These are phyloP conservation scores for Aurantiochytrium sp. DNA, from an alignment of 108 stramenopile genomes.

Conservation along the genomic window DNA sequence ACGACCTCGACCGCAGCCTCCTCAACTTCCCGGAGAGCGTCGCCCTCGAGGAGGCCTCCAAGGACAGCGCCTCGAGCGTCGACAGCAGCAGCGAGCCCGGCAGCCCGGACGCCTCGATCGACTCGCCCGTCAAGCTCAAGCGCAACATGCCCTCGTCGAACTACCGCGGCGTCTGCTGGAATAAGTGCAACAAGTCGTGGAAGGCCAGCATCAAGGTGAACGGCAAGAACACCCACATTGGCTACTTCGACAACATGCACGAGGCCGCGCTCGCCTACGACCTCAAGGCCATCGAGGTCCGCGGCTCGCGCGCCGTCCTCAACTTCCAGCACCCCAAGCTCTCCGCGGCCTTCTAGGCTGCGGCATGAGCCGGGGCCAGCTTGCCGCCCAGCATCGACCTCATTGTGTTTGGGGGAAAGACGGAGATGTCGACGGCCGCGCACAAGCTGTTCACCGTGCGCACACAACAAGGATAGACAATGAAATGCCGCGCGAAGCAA, in stretches of 20 bases:
- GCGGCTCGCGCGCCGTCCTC: not conserved
- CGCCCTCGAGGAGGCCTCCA: not conserved
- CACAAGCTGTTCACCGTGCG: not conserved
- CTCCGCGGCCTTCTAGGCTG: not conserved
- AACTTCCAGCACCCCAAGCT: conserved; percentile 5
- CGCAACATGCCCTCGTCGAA: not conserved
- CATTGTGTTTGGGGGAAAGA: not conserved
- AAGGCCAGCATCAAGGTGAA: conserved; percentile 23
- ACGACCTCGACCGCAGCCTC: not conserved
- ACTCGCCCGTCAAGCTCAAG: not conserved
- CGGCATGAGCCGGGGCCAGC: no score
- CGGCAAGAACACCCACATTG: conserved; percentile 31
- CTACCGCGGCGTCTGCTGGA: conserved; percentile 32
- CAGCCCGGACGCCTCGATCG: not conserved
- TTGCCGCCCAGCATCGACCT: not conserved
- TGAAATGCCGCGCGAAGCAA: not conserved
- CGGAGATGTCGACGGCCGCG: not conserved
- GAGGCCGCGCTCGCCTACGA: conserved; percentile 17
- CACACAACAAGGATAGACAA: not conserved
- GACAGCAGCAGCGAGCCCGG: not conserved
- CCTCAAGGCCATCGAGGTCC: conserved; percentile 10
- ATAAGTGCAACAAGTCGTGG: conserved; percentile 25
- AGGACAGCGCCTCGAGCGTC: not conserved
- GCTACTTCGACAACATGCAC: conserved; percentile 30
- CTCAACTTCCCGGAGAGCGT: not conserved